phyloP scores from a whole-genome alignment of 352 stramenopile genomes.

The Pilasporangium apinafurcum region DNA sequence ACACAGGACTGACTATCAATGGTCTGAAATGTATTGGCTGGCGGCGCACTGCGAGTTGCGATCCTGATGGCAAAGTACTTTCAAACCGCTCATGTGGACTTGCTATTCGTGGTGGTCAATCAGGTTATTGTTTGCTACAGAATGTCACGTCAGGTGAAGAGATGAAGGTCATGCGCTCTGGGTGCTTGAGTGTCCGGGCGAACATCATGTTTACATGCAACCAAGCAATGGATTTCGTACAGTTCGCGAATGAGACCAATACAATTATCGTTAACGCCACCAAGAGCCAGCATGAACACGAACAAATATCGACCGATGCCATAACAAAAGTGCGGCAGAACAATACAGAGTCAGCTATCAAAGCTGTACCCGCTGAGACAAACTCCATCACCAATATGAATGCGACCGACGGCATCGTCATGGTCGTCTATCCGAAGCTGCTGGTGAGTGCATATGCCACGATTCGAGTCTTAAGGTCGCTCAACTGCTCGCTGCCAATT shows the following conservation, averaged over 20 bases:
- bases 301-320: no score
- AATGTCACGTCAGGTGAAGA: constrained; percentile 21
- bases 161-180: constrained; percentile 27
- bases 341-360: no score
- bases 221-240: constrained; percentile 33
- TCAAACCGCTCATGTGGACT: constrained; percentile 31
- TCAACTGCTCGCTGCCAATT: constrained; percentile 42
- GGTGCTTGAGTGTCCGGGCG: constrained; percentile 23
- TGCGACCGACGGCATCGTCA: constrained; percentile 25
- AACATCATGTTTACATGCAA: constrained; percentile 36
- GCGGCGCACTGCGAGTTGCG: constrained; percentile 42
- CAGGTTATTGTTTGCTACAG: constrained; percentile 46
- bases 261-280: background rate
- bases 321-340: no score
- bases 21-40: constrained; percentile 33
- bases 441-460: constrained; percentile 33
- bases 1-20: background rate
- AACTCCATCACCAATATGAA: background rate
- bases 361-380: no score
- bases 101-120: constrained; percentile 21
- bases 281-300: background rate
- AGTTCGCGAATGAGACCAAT: constrained; percentile 11
- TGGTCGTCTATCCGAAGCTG: constrained; percentile 52
- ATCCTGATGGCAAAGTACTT: constrained; percentile 14
- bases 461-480: constrained; percentile 26